Evolutionary conservation across 2,329 filamentous ascomycete species (phyloP).

Genomic region (Exophiala alcalophila): DNA sequence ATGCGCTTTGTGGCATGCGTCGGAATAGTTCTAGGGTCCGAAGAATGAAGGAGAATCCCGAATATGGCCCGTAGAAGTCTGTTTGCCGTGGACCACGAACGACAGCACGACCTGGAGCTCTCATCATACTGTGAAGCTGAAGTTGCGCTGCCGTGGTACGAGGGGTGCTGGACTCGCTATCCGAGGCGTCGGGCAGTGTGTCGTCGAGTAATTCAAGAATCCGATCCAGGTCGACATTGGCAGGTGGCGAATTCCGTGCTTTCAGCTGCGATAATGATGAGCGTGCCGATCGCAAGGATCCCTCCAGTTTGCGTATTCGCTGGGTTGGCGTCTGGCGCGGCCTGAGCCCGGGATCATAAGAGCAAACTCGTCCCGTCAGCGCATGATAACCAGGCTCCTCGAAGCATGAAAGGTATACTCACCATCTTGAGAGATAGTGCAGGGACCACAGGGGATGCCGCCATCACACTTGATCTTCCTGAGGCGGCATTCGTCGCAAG

Average conservation of each 20-base stretch:
- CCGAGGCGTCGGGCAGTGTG: slow-evolving; percentile 11
- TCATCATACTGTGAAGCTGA: slow-evolving; percentile 23
- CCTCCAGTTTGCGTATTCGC: slow-evolving; percentile 26
- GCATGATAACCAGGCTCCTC: not conserved
- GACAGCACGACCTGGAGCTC: slow-evolving; percentile 10
- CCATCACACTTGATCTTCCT: slow-evolving; percentile 29
- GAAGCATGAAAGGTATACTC: slow-evolving; percentile 2
- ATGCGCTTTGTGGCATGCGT: slow-evolving; percentile 6
- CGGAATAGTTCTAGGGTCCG: slow-evolving; percentile 24
- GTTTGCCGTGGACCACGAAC: slow-evolving; percentile 14
- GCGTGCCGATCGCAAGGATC: slow-evolving; percentile 17
- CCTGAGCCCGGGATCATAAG: slow-evolving; percentile 20
- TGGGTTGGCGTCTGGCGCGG: slow-evolving; percentile 26
- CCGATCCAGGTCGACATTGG: slow-evolving; percentile 14
- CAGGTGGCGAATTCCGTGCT: slow-evolving; percentile 6
- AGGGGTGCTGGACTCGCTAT: slow-evolving; percentile 11
- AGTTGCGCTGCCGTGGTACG: slow-evolving; percentile 7
- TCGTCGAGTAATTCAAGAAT: slow-evolving; percentile 18
- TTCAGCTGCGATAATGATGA: slow-evolving; percentile 19
- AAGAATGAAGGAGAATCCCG: slow-evolving; percentile 21
- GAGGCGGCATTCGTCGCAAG: slow-evolving; percentile 28
- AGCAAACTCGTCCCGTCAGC: slow-evolving; percentile 19
- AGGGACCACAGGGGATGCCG: slow-evolving; percentile 19
- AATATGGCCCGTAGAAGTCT: slow-evolving; percentile 22
- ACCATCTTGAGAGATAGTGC: slow-evolving; percentile 20